These are phyloP conservation scores for Lenwebbia sp. DNA, from an alignment of 345 rosid species.

Conservation along the genomic window DNA sequence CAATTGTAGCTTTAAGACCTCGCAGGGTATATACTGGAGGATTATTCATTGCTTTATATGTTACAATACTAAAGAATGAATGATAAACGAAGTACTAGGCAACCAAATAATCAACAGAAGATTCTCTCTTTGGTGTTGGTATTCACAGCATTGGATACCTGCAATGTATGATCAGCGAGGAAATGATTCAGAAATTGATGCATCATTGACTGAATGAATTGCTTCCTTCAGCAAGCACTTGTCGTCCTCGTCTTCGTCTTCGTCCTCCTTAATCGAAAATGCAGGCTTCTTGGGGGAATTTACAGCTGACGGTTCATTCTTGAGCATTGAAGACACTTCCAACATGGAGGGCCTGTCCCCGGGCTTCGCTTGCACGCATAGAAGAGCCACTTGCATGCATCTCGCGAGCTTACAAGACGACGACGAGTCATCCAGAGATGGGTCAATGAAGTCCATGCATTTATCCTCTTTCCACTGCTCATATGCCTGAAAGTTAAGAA, in stretches of 20 bases:
- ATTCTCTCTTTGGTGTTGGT: not conserved
- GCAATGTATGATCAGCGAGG: slow-evolving; percentile 16
- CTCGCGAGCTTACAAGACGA: slow-evolving; percentile 6
- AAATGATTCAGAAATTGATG: slow-evolving; percentile 8
- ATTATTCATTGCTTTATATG: not conserved
- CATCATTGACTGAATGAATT: slow-evolving; percentile 10
- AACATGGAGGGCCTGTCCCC: slow-evolving; percentile 20
- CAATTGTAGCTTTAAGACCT: not conserved
- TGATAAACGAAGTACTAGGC: not conserved
- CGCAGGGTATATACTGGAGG: not conserved
- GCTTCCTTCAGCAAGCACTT: not conserved
- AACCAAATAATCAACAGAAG: not conserved
- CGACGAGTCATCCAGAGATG: slow-evolving; percentile 10
- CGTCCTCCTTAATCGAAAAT: slow-evolving; percentile 1
- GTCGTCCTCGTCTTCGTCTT: not conserved
- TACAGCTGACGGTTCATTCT: not conserved
- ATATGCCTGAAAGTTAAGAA: slow-evolving; percentile 11
- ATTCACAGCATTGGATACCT: not conserved
- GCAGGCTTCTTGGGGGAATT: slow-evolving; percentile 21
- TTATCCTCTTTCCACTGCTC: slow-evolving; percentile 7
- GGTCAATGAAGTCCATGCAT: slow-evolving; percentile 16
- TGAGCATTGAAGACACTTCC: slow-evolving; percentile 15
- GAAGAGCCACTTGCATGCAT: slow-evolving; percentile 19
- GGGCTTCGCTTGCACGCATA: slow-evolving; percentile 23
- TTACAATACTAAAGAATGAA: not conserved